Conservation (phyloP, 805 yeast species). For the Ogataea methanolica region DNA sequence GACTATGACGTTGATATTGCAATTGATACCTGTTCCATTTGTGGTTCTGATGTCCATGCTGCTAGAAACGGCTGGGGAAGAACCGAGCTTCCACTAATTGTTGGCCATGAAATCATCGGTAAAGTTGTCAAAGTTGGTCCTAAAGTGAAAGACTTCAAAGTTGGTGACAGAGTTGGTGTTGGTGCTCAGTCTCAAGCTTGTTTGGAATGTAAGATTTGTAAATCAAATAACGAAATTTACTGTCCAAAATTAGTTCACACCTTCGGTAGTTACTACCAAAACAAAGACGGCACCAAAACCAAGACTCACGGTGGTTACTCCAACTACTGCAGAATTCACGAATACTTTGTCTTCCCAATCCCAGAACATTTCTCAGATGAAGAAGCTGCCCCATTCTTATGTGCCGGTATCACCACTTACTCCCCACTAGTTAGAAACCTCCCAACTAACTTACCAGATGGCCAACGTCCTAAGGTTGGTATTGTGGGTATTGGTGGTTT, state of each 20-base stretch:
- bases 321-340: constrained; percentile 60
- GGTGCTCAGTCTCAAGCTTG: constrained; percentile 71
- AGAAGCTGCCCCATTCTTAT: constrained; percentile 66
- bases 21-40: constrained; percentile 45
- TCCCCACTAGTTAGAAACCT: constrained; percentile 55
- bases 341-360: constrained; percentile 57
- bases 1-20: constrained; percentile 41
- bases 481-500: constrained; percentile 64
- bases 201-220: constrained; percentile 57
- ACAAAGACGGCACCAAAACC: constrained; percentile 23
- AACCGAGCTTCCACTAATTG: constrained; percentile 33
- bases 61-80: constrained; percentile 45
- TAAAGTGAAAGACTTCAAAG: constrained; percentile 44
- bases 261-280: constrained; percentile 29
- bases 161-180: constrained; percentile 77
- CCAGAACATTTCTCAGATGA: constrained; percentile 51
- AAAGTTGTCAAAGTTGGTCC: constrained; percentile 54
- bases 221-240: constrained; percentile 42
- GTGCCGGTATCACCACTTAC: constrained; percentile 74
- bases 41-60: constrained; percentile 57
- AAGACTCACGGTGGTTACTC: constrained; percentile 63
- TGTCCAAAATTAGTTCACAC: constrained; percentile 34
- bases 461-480: constrained; percentile 46
- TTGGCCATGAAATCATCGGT: constrained; percentile 67
- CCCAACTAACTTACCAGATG: constrained; percentile 26